Base-by-base conservation (phyloP, 2,329 filamentous ascomycete species). In the Botrytis porri region DNA sequence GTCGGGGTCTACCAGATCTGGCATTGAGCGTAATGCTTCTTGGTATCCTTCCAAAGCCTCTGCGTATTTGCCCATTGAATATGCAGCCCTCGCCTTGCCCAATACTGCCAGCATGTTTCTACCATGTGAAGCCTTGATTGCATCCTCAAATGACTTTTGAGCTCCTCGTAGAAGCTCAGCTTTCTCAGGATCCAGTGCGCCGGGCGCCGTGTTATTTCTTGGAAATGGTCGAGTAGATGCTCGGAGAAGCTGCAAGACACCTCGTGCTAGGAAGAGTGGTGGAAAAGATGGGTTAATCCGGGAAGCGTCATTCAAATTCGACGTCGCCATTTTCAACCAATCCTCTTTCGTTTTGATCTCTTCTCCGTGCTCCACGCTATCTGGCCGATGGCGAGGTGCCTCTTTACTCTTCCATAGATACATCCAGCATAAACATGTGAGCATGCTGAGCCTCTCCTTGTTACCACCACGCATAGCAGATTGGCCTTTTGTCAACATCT, bases 91-190 rank as follows among this genome's bases (percentile, higher is more conserved):
- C 14, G 95, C 93, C 81, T 94, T 96, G 69, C 96, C 97, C 85
- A 99, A 88, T 48, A 94, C 86, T 0, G 96, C 96, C 86, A 99
- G 90, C 85, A 98, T 91, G 80, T 99, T 99, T 81, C 92, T 93
- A 41, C 92, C 91, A 72, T 92, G 88, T 0, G 95, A 98, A 10
- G 93, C 90, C 76, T 94, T 90, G 69, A 96, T 90, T 4, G 95
- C 94, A 81, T 98, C 95, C 76, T 99, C 96, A 80, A 99, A 99
- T 75, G 93, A 94, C 83, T 97, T 98, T 75, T 95, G 85, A 1
- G 96, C 95, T 75, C 92, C 90, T 77, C 94, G 93, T 75, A 98
- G 83, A 57, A 94, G 90, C 77, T 98, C 94, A 69, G 90, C 88
- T 80, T 89, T 81, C 70, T 97, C 94, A 3, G 90, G 88, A 77